Conservation (phyloP, 768 basidiomycete species). For the Rossbeevera mucosa region DNA sequence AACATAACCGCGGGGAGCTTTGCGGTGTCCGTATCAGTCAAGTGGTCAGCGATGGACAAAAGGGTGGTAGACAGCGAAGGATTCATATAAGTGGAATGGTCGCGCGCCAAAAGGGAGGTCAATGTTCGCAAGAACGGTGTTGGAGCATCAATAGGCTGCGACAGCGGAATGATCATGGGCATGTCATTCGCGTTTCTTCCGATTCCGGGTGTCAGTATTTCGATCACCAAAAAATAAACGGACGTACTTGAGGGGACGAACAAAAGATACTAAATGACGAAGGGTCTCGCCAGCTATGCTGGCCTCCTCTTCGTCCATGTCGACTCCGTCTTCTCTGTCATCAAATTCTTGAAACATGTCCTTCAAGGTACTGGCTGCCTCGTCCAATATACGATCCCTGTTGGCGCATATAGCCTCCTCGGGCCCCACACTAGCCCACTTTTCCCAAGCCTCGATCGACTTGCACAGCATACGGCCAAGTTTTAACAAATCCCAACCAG, state of each 20-base stretch:
- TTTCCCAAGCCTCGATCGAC: conserved; percentile 59
- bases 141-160: conserved; percentile 50
- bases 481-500: conserved; percentile 62
- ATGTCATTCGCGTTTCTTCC: conserved; percentile 43
- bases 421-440: conserved; percentile 25
- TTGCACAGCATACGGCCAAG: conserved; percentile 51
- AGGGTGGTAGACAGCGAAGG: conserved; percentile 62
- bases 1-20: conserved; percentile 58
- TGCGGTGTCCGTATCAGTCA: conserved; percentile 64
- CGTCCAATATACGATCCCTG: conserved; percentile 59
- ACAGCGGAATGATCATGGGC: conserved; percentile 48
- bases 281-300: conserved; percentile 59
- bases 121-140: conserved; percentile 59
- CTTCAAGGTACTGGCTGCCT: conserved; percentile 63
- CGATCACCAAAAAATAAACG: background rate
- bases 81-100: conserved; percentile 52
- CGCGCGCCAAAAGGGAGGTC: conserved; percentile 58
- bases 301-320: conserved; percentile 66
- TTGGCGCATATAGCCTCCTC: conserved; percentile 29
- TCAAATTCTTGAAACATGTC: conserved; percentile 74
- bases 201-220: conserved; percentile 11
- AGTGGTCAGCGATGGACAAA: conserved; percentile 61
- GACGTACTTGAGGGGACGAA: conserved; percentile 54
- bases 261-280: conserved; percentile 52
- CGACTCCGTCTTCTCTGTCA: conserved; percentile 50